Base-by-base conservation (phyloP, 2,329 filamentous ascomycete species). In the Talaromyces amestolkiae region DNA sequence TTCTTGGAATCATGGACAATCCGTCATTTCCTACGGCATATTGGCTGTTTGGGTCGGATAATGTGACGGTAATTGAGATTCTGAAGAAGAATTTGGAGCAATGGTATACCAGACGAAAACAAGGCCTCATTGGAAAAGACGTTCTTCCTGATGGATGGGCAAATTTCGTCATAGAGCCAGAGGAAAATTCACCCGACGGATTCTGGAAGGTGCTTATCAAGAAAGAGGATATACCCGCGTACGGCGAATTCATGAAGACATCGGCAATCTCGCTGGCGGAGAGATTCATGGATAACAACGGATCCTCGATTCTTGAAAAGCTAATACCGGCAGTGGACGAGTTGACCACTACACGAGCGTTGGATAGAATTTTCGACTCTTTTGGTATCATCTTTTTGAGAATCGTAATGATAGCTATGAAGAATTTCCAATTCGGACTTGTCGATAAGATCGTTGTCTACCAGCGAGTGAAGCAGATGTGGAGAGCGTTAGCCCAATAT, bases 201-300 rank as follows among this genome's bases (percentile, higher is more conserved):
- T 58, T 58, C 37, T 58, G 56, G 56, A 58, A 27, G 5, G 15
- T 41, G 2, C 22, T 58, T 1, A 43, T 58, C 24, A 43, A 39
- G n/a, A 13, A 58, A 43, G n/a, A 39, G 41, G 56, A 43, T 58
- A 58, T 58, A n/a, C 56, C 56, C 13, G n/a, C 19, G 1, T 19
- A n/a, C 17, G 22, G 10, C 15, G 35, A 58, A 19, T 58, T 58
- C 33, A 24, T 58, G 8, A 58, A 43, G 17, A 58, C n/a, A 24
- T 58, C 56, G 2, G n/a, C 56, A 19, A 58, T 58, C 11, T 58
- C 35, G 7, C 13, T 43, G 13, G 56, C 56, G 2, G 56, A 41
- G 17, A 58, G 19, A 27, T 58, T 58, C 56, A 58, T 58, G 56
- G 22, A 58, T 9, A 41, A 58, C 35, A 43, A 43, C 35, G 56